These are phyloP conservation scores for Phaeomoniella chlamydospora DNA, from an alignment of 2,329 filamentous ascomycete genomes.

Conservation along the genomic window DNA sequence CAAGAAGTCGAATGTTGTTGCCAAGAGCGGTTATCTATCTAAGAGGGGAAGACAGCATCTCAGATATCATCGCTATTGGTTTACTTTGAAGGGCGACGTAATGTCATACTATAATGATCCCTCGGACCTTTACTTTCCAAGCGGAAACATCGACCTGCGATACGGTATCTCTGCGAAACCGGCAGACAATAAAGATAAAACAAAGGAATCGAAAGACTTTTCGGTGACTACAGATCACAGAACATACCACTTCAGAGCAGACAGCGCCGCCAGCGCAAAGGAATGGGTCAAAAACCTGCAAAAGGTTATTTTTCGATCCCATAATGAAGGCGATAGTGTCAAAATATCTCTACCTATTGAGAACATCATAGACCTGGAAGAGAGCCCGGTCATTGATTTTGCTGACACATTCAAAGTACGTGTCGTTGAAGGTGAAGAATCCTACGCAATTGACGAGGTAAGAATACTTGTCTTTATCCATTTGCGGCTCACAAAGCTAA, in stretches of 20 bases:
- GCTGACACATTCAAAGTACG: slow-evolving; percentile 88
- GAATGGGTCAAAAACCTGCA: slow-evolving; percentile 95
- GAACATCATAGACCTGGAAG: slow-evolving; percentile 84
- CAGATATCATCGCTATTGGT: slow-evolving; percentile 84
- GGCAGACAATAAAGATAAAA: slow-evolving; percentile 51
- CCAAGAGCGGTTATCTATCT: slow-evolving; percentile 76
- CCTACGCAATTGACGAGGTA: slow-evolving; percentile 88
- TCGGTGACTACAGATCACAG: slow-evolving; percentile 68
- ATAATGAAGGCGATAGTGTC: slow-evolving; percentile 93
- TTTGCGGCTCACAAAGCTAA: background rate
- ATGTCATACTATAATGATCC: slow-evolving; percentile 78
- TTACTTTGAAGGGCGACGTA: slow-evolving; percentile 80
- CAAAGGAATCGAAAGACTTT: slow-evolving; percentile 62
- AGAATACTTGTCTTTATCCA: slow-evolving; percentile 8
- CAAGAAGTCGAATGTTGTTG: slow-evolving; percentile 65
- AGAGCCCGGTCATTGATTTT: slow-evolving; percentile 79
- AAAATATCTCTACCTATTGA: slow-evolving; percentile 84
- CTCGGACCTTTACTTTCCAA: slow-evolving; percentile 78
- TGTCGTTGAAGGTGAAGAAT: slow-evolving; percentile 86
- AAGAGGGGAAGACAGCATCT: slow-evolving; percentile 84
- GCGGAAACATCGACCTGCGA: slow-evolving; percentile 79
- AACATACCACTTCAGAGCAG: slow-evolving; percentile 76
- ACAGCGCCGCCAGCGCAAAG: slow-evolving; percentile 74
- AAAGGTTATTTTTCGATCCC: slow-evolving; percentile 86
- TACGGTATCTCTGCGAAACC: slow-evolving; percentile 81